A percentile compares a stretch with the other conserved stretches of the same genome.
Evolutionary conservation across 2,329 filamentous ascomycete genomes (phyloP).

Genomic region (Colletotrichum euphorbiae): DNA sequence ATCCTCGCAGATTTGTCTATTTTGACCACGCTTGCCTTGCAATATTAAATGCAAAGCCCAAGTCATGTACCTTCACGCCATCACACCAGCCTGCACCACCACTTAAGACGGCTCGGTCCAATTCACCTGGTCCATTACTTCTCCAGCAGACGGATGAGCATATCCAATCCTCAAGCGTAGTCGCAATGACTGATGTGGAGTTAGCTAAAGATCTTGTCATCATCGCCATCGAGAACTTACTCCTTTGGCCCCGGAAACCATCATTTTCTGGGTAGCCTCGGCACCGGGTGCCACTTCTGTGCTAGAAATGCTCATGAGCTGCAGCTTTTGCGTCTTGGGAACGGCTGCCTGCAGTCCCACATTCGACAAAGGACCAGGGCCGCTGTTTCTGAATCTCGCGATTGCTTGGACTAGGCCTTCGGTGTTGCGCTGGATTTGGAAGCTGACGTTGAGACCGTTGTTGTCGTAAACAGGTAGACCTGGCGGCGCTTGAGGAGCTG

Average conservation of each 20-base stretch:
- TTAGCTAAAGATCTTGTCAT: slow-evolving; percentile 7
- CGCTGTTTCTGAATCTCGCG: slow-evolving; percentile 86
- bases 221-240: slow-evolving; percentile 70
- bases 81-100: background rate
- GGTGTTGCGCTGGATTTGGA: slow-evolving; percentile 86
- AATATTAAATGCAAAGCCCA: slow-evolving; percentile 28
- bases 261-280: slow-evolving; percentile 92
- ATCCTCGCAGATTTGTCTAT: slow-evolving; percentile 29
- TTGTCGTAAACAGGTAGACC: slow-evolving; percentile 84
- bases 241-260: slow-evolving; percentile 84
- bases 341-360: slow-evolving; percentile 94
- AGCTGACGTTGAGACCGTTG: slow-evolving; percentile 83
- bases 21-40: slow-evolving; percentile 32
- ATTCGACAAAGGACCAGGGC: slow-evolving; percentile 72
- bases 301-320: slow-evolving; percentile 89
- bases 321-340: slow-evolving; percentile 94
- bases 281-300: slow-evolving; percentile 79
- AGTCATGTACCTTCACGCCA: background rate
- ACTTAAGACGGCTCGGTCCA: slow-evolving; percentile 83
- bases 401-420: slow-evolving; percentile 84
- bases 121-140: slow-evolving; percentile 92
- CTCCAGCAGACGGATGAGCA: slow-evolving; percentile 74
- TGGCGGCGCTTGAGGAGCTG: slow-evolving; percentile 56
- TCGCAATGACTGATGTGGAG: slow-evolving; percentile 74
- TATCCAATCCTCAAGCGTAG: slow-evolving; percentile 89